These are phyloP conservation scores for Tinospora cordifolia DNA, from an alignment of 164 flowering plant genomes.

Conservation along the genomic window DNA sequence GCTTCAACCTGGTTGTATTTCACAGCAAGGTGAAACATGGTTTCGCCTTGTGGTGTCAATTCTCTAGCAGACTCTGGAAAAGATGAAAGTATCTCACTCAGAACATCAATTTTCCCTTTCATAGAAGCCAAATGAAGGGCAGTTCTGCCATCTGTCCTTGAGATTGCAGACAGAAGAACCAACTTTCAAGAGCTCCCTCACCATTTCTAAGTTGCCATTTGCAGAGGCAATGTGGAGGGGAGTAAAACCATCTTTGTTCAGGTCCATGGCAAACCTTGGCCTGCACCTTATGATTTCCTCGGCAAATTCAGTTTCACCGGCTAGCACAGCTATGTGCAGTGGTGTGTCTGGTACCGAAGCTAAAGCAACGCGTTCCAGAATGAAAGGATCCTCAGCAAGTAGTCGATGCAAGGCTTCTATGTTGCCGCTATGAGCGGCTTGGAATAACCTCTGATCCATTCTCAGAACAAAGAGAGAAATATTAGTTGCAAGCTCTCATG, in stretches of 20 bases:
- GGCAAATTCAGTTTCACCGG: background rate
- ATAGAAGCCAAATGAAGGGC: background rate
- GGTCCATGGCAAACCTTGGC: background rate
- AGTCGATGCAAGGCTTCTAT: background rate
- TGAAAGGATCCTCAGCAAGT: background rate
- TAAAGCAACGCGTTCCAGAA: background rate
- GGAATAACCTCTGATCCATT: background rate
- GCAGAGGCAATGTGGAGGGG: slow-evolving; percentile 1
- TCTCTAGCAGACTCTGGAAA: background rate
- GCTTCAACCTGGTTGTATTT: too few relatives aligned
- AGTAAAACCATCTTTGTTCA: slow-evolving; percentile 2
- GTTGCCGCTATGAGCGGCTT: background rate
- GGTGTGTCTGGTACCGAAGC: background rate
- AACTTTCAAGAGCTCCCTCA: slow-evolving; percentile 2
- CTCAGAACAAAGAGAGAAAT: background rate
- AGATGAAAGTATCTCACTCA: background rate
- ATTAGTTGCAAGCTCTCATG: too few relatives aligned
- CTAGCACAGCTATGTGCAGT: background rate
- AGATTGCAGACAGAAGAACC: background rate
- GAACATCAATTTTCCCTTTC: background rate
- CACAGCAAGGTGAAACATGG: slow-evolving; percentile 10
- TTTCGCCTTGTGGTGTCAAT: slow-evolving; percentile 7
- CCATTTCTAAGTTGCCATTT: background rate
- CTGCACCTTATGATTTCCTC: background rate
- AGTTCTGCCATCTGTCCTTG: background rate